Percentiles rank a stretch among this genome's conserved stretches.
Evolutionary conservation across 495 filamentous ascomycete genomes (phyloP).

Genomic region (Lentithecium fluviatile): DNA sequence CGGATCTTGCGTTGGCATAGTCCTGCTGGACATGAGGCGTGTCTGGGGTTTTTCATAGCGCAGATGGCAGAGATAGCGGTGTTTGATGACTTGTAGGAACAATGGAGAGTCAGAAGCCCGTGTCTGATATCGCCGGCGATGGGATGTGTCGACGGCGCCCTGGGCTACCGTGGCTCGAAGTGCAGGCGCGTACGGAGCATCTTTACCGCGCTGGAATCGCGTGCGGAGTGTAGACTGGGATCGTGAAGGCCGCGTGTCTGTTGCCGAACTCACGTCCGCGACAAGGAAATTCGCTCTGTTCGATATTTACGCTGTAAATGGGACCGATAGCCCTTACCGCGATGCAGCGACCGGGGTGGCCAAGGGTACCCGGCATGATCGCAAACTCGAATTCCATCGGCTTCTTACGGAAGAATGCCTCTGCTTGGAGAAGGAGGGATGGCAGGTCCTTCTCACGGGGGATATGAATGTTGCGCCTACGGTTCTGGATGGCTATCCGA

Average conservation of each 20-base stretch:
- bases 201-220: no score
- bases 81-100: no score
- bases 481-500: constrained; percentile 47
- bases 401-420: constrained; percentile 47
- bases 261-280: constrained; percentile 41
- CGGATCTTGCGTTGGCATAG: no score
- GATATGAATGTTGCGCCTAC: constrained; percentile 53
- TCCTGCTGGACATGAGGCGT: no score
- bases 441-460: constrained; percentile 47
- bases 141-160: no score
- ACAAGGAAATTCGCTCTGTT: constrained; percentile 42
- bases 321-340: constrained; percentile 50
- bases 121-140: no score
- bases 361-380: constrained; percentile 49
- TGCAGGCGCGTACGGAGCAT: no score
- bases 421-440: constrained; percentile 43
- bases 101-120: no score
- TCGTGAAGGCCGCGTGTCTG: constrained; percentile 51
- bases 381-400: constrained; percentile 51
- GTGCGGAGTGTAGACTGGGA: constrained; percentile 50
- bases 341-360: constrained; percentile 44
- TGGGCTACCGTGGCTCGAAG: no score
- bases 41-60: no score
- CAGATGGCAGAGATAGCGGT: no score
- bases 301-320: constrained; percentile 56